phyloP scores from a whole-genome alignment of 2,329 filamentous ascomycete species.

The Aureobasidium lini region DNA sequence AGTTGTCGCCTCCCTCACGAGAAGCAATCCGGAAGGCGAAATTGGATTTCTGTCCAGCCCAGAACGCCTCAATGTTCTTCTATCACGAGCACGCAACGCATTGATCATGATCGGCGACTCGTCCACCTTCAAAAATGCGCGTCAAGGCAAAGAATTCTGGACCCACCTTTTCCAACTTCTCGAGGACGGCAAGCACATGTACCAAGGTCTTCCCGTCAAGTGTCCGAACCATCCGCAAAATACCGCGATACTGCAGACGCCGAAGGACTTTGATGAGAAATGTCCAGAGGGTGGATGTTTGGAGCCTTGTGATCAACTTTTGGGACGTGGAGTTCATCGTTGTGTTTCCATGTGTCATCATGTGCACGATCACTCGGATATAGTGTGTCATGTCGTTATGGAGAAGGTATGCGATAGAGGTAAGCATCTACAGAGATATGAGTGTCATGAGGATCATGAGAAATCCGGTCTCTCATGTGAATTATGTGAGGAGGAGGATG shows the following conservation, averaged over 20 bases:
- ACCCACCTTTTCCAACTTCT: conserved; percentile 18
- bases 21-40: conserved; percentile 54
- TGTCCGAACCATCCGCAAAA: conserved; percentile 54
- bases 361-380: conserved; percentile 50
- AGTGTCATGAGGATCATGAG: neutral
- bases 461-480: neutral
- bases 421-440: neutral
- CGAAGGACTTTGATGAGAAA: conserved; percentile 52
- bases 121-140: conserved; percentile 18
- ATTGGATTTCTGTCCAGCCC: conserved; percentile 59
- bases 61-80: conserved; percentile 63
- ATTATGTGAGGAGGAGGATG: neutral
- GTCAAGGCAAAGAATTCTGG: conserved; percentile 18
- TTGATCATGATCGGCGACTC: conserved; percentile 66
- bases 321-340: conserved; percentile 52
- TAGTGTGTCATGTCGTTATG: conserved; percentile 33
- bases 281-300: conserved; percentile 66
- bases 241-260: conserved; percentile 38
- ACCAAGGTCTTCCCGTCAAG: conserved; percentile 49
- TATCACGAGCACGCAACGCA: conserved; percentile 60
- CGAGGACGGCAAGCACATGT: conserved; percentile 29
- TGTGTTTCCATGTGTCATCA: conserved; percentile 59
- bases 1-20: conserved; percentile 61
- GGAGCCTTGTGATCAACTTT: conserved; percentile 45
- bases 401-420: neutral